Conservation (phyloP, 2,329 filamentous ascomycete species). For the Aspergillus versicolor region DNA sequence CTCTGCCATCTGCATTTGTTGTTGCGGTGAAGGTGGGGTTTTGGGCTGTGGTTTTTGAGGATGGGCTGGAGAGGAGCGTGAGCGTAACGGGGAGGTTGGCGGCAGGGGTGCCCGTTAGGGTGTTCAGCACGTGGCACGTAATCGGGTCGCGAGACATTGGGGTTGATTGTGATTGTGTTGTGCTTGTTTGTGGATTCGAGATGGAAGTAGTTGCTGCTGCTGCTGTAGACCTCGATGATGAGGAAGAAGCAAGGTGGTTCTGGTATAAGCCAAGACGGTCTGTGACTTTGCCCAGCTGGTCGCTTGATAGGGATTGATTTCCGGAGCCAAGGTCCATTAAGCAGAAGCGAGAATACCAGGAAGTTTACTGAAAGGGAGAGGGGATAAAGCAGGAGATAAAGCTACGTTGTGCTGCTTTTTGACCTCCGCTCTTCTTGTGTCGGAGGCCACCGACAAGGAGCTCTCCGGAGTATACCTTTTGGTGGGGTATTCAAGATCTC, state of each 20-base stretch:
- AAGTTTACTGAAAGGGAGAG: conserved; percentile 2
- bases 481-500: conserved; percentile 13
- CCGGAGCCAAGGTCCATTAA: conserved; percentile 26
- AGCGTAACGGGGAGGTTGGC: conserved; percentile 50
- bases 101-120: conserved; percentile 45
- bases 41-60: conserved; percentile 17
- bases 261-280: conserved; percentile 36
- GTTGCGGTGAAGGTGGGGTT: conserved; percentile 36
- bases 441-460: conserved; percentile 37
- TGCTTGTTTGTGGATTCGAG: conserved; percentile 14
- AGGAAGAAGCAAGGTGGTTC: conserved; percentile 27
- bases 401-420: conserved; percentile 14
- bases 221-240: conserved; percentile 1
- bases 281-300: conserved; percentile 26
- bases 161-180: conserved; percentile 15
- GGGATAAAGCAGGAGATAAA: neutral
- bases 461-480: conserved; percentile 24
- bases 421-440: conserved; percentile 26
- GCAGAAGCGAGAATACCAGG: neutral
- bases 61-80: conserved; percentile 50
- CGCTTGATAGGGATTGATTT: conserved; percentile 14
- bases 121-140: conserved; percentile 53
- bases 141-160: conserved; percentile 46
- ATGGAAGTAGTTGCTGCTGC: conserved; percentile 6
- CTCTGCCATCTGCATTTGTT: conserved; percentile 40